Evolutionary conservation across 2,329 filamentous ascomycete species (phyloP).

Genomic region (Cordyceps cicadae): DNA sequence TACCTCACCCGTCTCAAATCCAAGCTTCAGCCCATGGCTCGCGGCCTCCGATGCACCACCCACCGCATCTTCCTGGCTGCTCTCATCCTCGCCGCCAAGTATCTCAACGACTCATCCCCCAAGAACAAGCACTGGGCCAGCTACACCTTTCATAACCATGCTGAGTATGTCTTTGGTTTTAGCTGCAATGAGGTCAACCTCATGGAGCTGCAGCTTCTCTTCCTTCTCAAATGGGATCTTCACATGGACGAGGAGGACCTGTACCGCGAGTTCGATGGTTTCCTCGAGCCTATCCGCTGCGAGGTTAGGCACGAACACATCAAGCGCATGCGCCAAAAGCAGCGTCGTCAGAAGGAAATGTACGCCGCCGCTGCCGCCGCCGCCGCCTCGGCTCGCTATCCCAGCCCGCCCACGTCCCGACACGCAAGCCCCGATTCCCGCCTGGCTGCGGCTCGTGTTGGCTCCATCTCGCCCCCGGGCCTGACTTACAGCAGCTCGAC

Average conservation of each 20-base stretch:
- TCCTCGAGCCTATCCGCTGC: slow-evolving; percentile 74
- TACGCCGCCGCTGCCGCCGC: slow-evolving; percentile 21
- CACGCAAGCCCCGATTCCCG: slow-evolving; percentile 31
- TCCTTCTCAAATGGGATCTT: slow-evolving; percentile 90
- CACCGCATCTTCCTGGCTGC: slow-evolving; percentile 94
- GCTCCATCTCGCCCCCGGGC: slow-evolving; percentile 36
- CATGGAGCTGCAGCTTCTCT: slow-evolving; percentile 98
- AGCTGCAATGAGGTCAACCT: slow-evolving; percentile 93
- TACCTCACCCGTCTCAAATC: slow-evolving; percentile 81
- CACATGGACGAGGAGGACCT: slow-evolving; percentile 79
- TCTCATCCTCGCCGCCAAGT: slow-evolving; percentile 85
- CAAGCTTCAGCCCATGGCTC: slow-evolving; percentile 84
- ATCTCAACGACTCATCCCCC: slow-evolving; percentile 94
- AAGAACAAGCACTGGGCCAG: slow-evolving; percentile 99
- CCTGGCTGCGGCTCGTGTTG: slow-evolving; percentile 30
- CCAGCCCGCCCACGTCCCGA: slow-evolving; percentile 38
- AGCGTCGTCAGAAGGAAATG: slow-evolving; percentile 30
- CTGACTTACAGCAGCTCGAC: slow-evolving; percentile 42
- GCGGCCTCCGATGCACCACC: slow-evolving; percentile 91
- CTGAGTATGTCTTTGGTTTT: slow-evolving; percentile 69
- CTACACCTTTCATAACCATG: slow-evolving; percentile 72
- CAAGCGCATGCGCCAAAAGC: slow-evolving; percentile 42
- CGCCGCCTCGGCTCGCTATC: slow-evolving; percentile 27
- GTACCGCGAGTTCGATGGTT: slow-evolving; percentile 76
- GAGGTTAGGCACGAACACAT: slow-evolving; percentile 44